Conservation (phyloP, 345 rosid genomes). For the Psidium guajava region DNA sequence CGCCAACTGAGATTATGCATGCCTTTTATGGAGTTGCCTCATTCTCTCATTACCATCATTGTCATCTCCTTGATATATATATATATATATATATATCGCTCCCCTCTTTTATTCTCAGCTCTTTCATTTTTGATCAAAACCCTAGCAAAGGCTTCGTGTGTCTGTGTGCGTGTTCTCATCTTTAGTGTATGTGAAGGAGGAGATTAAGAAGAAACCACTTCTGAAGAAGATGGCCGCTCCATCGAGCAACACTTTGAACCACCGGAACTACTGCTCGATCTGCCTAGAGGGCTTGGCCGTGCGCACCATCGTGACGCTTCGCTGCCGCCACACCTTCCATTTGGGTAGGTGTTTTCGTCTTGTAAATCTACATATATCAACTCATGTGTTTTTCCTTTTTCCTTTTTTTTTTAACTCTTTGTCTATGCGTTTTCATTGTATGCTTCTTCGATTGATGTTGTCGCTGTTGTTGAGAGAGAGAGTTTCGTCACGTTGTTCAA, state of each 20-base stretch:
- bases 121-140: background rate
- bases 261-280: background rate
- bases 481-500: background rate
- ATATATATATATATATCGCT: background rate
- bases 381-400: no score
- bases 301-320: background rate
- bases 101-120: background rate
- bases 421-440: background rate
- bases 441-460: background rate
- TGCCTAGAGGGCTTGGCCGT: background rate
- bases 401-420: background rate
- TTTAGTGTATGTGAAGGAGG: background rate
- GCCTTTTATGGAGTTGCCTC: background rate
- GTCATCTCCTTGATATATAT: background rate
- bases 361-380: background rate
- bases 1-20: background rate
- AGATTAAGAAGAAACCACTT: background rate
- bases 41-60: background rate
- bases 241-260: background rate
- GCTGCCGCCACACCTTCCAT: background rate
- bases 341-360: background rate
- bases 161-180: background rate
- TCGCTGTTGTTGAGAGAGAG: background rate
- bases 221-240: background rate
- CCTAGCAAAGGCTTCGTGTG: background rate